Evolutionary conservation across 1,284 basidiomycete species (phyloP).

Genomic region (Papiliotrema fonsecae): DNA sequence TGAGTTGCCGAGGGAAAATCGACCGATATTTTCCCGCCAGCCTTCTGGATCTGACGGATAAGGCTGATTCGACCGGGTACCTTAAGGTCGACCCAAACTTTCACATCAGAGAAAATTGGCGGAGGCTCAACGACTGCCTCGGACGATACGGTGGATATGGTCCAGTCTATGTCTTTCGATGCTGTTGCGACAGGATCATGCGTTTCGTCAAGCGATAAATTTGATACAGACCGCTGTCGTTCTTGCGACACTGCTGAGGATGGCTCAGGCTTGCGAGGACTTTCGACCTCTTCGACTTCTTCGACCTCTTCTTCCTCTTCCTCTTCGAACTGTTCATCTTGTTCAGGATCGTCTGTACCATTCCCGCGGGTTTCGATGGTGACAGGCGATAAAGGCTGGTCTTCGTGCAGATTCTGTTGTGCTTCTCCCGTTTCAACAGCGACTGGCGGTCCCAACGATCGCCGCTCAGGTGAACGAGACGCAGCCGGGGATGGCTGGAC

Average conservation of each 20-base stretch:
- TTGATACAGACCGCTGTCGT: too few species aligned
- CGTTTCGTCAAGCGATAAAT: too few species aligned
- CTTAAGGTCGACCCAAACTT: slow-evolving; percentile 9
- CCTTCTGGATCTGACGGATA: slow-evolving; percentile 1
- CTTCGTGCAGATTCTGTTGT: too few species aligned
- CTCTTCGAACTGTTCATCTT: neutral
- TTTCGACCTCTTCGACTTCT: neutral
- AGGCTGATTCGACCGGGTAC: slow-evolving; percentile 9
- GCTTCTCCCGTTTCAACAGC: too few species aligned
- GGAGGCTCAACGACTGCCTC: neutral
- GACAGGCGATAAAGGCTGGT: neutral
- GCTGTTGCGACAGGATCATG: neutral
- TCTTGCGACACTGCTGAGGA: too few species aligned
- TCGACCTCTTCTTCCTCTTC: neutral
- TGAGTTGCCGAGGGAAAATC: slow-evolving; percentile 9
- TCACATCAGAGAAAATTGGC: slow-evolving; percentile 3
- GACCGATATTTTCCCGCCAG: slow-evolving; percentile 7
- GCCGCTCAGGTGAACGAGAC: too few species aligned
- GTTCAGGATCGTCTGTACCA: neutral
- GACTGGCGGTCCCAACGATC: too few species aligned
- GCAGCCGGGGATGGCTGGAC: too few species aligned
- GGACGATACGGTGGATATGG: neutral
- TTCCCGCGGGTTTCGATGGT: neutral
- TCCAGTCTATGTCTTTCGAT: neutral
- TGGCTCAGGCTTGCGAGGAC: neutral